phyloP scores from a whole-genome alignment of 2,329 filamentous ascomycete species.

The Teratosphaeria gauchensis region DNA sequence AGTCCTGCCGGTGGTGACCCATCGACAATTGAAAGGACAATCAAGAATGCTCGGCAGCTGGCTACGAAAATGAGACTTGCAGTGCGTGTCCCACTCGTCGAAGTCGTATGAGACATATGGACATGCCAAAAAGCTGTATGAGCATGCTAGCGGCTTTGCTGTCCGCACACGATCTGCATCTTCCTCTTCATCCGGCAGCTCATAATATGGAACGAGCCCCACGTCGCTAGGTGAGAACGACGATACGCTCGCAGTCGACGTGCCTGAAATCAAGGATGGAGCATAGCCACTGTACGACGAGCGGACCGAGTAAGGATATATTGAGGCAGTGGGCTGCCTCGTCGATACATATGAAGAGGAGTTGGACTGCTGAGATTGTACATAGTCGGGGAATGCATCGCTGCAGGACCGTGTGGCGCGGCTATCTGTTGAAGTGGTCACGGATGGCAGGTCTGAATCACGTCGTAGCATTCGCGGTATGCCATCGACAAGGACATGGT shows the following conservation, averaged over 20 bases:
- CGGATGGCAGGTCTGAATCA: background rate
- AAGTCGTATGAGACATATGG: background rate
- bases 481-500: background rate
- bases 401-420: background rate
- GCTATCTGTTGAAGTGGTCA: background rate
- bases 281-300: background rate
- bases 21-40: background rate
- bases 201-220: background rate
- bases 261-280: background rate
- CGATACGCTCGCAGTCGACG: too few relatives aligned
- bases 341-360: background rate
- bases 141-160: background rate
- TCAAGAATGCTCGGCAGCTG: background rate
- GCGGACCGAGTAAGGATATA: background rate
- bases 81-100: constrained; percentile 2
- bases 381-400: background rate
- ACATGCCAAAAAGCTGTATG: background rate
- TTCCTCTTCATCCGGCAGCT: background rate
- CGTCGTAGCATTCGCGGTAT: background rate
- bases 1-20: background rate
- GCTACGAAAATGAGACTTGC: constrained; percentile 1
- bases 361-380: background rate
- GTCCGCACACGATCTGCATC: background rate
- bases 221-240: background rate
- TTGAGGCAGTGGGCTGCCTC: background rate